Evolutionary conservation across 768 basidiomycete genomes (phyloP).

Genomic region (Mycena maculata): DNA sequence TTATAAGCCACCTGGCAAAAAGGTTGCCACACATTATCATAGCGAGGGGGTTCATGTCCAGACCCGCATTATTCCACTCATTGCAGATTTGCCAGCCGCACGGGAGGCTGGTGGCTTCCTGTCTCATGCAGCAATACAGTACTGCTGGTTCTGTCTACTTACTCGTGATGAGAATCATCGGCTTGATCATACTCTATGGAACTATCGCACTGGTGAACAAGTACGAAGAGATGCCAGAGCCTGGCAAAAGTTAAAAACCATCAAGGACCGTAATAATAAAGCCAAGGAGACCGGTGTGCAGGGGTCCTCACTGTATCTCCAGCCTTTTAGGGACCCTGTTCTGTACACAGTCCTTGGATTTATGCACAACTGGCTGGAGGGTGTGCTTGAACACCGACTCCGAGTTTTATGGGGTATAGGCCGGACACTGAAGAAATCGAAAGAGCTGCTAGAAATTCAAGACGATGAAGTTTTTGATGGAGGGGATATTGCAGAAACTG

Average conservation of each 20-base stretch:
- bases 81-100: slow-evolving; percentile 31
- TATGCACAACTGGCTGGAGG: too few species aligned
- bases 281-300: slow-evolving; percentile 28
- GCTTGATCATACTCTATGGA: slow-evolving; percentile 30
- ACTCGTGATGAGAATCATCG: slow-evolving; percentile 13
- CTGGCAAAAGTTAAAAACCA: slow-evolving; percentile 30
- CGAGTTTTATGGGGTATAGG: slow-evolving; percentile 32
- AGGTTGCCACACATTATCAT: slow-evolving; percentile 20
- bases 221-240: slow-evolving; percentile 19
- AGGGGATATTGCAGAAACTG: background rate
- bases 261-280: slow-evolving; percentile 12
- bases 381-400: slow-evolving; percentile 29
- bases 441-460: slow-evolving; percentile 2
- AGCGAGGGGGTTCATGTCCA: slow-evolving; percentile 26
- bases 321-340: slow-evolving; percentile 35
- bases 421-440: slow-evolving; percentile 5
- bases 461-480: slow-evolving; percentile 9
- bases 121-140: too few species aligned
- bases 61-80: slow-evolving; percentile 28
- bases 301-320: slow-evolving; percentile 27
- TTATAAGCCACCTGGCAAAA: slow-evolving; percentile 19
- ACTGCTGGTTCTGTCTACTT: slow-evolving; percentile 35
- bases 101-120: slow-evolving; percentile 33
- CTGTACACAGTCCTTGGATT: slow-evolving; percentile 28
- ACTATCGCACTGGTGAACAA: slow-evolving; percentile 17